Evolutionary conservation across 1,284 basidiomycete species (phyloP), one percentile per base, ranked within the genome.

Genomic region (Paramarasmius palmivorus): DNA sequence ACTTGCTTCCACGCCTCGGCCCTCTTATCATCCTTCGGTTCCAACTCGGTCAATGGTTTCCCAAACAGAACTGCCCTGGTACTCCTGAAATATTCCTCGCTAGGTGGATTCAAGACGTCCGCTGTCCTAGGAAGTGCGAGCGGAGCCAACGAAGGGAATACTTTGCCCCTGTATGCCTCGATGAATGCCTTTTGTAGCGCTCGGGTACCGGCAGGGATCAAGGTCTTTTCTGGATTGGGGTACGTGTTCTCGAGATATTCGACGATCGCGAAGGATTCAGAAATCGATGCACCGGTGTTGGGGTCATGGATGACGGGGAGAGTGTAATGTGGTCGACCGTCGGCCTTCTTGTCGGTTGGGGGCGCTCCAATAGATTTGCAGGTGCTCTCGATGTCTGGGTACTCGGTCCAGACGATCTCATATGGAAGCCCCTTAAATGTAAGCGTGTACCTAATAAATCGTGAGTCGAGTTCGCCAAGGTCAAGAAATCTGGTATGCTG

Each of bases 171-270:
- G 8, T n/a, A 20, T 8, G 22, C 17, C 9, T 40, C 39, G 8
- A 42, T 19, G 5, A 42, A 23, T 4, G 40, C 40, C 26, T 22
- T 22, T 42, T 42, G 40, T 23, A 42, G 4, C 5, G 20, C 17
- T 23, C 40, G 26, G 3, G 40, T 42, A 17, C 40, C 40, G 14
- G n/a, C 10, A 22, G 40, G 40, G 26, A 73, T 71, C 4, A 75
- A 62, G 52, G 61, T 62, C 50, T 57, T 57, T 14, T 67, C 65
- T 45, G 60, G 65, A 12, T 57, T 60, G 36, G 72, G 68, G 34
- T 68, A 59, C 3, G 69, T 68, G 25, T n/a, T 47, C 22, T 70
- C 64, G 55, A 72, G 73, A 58, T 70, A 73, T 12, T 40, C 45
- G 44, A 59, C 53, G 35, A 71, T 42, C 26, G 20, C 26, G 4